Evolutionary conservation across 352 stramenopile species (phyloP).

Genomic region (Globisporangium nunn): DNA sequence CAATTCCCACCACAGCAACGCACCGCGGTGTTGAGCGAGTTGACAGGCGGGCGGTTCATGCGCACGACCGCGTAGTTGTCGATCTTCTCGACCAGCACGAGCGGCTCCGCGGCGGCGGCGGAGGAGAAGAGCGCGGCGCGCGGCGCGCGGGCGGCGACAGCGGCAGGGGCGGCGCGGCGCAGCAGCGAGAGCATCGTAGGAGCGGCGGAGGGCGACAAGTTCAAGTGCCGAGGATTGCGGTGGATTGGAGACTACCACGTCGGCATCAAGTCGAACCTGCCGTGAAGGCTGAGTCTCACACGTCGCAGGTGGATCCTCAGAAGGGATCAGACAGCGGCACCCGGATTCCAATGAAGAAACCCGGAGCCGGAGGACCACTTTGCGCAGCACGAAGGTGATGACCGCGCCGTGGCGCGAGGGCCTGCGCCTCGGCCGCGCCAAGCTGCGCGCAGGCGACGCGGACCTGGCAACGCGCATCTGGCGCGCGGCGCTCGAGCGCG

Average conservation of each 20-base stretch:
- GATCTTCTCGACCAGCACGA: conserved; percentile 68
- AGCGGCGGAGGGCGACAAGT: not conserved
- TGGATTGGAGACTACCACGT: not conserved
- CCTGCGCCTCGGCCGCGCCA: conserved; percentile 19
- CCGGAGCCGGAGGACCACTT: no score
- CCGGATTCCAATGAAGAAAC: no score
- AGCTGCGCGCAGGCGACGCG: conserved; percentile 26
- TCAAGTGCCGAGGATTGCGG: conserved; percentile 2
- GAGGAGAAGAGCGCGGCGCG: conserved; percentile 22
- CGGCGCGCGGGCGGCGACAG: not conserved
- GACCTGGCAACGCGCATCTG: conserved; percentile 33
- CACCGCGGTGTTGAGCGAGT: conserved; percentile 74
- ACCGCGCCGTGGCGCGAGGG: conserved; percentile 13
- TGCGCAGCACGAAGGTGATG: not conserved
- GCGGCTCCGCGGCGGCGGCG: conserved; percentile 27
- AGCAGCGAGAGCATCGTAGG: conserved; percentile 11
- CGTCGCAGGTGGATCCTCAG: no score
- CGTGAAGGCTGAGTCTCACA: no score
- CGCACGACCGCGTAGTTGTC: conserved; percentile 74
- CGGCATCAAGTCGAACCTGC: no score
- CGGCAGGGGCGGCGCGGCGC: conserved; percentile 6
- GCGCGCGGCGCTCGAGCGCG: conserved; percentile 34
- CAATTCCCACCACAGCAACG: not conserved
- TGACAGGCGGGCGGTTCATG: conserved; percentile 73
- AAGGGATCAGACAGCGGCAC: no score